Base-by-base conservation (phyloP, 371 early-diverging fungal species). In the Mortierella sp. region DNA sequence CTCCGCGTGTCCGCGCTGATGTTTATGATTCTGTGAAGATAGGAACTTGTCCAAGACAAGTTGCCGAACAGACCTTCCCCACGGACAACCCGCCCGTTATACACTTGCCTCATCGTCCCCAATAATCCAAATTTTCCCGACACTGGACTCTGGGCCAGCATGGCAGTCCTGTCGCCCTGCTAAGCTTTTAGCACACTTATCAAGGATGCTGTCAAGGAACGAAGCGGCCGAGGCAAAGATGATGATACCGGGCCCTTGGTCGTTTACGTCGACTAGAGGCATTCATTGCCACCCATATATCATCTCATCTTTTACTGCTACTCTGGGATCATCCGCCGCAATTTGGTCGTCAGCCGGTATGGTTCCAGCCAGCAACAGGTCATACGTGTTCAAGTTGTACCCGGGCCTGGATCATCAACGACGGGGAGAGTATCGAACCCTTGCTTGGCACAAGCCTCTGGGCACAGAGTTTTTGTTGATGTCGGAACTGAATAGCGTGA, bases 371-470 rank as follows among this genome's bases (percentile, higher is more conserved):
- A 48, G 32, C 63, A 60, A 7, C 71, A 76, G 70, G 76, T 0
- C 1, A 46, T 14, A 46, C 11, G 14, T 46, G 12, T 46, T 46
- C 14, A 48, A 71, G 43, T 68, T 68, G 18, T 44, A 68, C n/a
- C 54, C 68, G 14, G 70, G 74, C 2, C 54, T 4, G n/a, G 5
- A 41, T 48, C 44, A 54, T 24, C 38, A 27, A 41, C 43, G 1
- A 46, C 16, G 16, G 48, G 14, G 48, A 46, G 48, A 12, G 14
- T 46, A 12, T 46, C 48, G 56, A 76, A 21, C 27, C 16, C 16
- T 43, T 70, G 76, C 38, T 24, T 72, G 72, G 78, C 18, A 60
- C 7, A 12, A 3, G 48, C 63, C 63, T 16, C 24, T 60, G 21
- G 63, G 63, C n/a, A 32, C 3, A 32, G 46, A 10, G 24, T 51